Conservation (phyloP, 192 early-diverging fungal species). For the Dissophora globulifera region DNA sequence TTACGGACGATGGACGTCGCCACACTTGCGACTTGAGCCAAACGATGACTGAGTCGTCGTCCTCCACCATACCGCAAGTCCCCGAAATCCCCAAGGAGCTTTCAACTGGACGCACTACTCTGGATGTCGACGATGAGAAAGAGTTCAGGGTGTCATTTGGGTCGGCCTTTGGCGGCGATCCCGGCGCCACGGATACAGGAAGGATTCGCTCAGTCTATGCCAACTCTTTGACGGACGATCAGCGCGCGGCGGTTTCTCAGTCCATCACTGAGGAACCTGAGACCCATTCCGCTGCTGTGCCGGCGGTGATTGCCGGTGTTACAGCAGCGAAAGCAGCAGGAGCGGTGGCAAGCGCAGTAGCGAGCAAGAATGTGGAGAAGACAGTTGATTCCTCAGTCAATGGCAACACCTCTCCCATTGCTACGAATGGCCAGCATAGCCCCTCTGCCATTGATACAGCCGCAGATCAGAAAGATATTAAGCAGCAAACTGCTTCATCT, state of each 20-base stretch:
- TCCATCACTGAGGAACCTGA: neutral
- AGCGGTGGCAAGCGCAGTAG: slow-evolving; percentile 8
- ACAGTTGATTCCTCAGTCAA: neutral
- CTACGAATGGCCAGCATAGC: neutral
- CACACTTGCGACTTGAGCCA: slow-evolving; percentile 47
- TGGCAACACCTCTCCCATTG: neutral
- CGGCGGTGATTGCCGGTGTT: slow-evolving; percentile 37
- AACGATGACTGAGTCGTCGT: slow-evolving; percentile 1
- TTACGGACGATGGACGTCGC: slow-evolving; percentile 35
- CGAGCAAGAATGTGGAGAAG: neutral
- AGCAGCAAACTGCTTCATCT: neutral
- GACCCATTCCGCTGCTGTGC: too few relatives aligned
- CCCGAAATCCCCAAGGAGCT: slow-evolving; percentile 11
- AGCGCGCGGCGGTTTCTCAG: neutral
- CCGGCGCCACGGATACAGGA: slow-evolving; percentile 27
- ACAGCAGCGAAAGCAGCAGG: slow-evolving; percentile 37
- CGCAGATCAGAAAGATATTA: too few relatives aligned
- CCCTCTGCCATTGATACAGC: neutral
- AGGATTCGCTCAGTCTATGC: slow-evolving; percentile 27
- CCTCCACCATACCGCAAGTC: slow-evolving; percentile 9
- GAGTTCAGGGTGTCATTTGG: slow-evolving; percentile 34
- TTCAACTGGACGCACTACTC: neutral
- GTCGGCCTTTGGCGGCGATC: slow-evolving; percentile 36
- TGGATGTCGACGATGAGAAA: slow-evolving; percentile 5
- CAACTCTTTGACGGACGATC: neutral